phyloP scores from a whole-genome alignment of 2,329 filamentous ascomycete species.

The Penicillium capsulatum region DNA sequence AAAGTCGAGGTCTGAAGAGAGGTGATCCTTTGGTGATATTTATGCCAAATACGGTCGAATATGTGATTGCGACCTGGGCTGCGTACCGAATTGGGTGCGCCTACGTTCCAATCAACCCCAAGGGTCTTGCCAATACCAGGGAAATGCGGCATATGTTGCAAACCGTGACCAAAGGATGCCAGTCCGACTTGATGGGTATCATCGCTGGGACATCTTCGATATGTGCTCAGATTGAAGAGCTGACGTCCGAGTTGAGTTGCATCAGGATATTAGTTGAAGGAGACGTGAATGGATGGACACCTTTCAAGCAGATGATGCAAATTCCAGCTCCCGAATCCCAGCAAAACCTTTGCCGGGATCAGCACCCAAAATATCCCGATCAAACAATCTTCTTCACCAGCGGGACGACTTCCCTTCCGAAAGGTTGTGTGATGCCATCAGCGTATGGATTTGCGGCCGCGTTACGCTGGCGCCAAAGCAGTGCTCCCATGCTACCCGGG shows the following conservation, averaged over 20 bases:
- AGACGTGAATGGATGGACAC: constrained; percentile 2
- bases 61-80: constrained; percentile 16
- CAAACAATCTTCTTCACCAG: constrained; percentile 15
- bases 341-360: not conserved
- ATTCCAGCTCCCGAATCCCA: not conserved
- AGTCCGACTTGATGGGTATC: not conserved
- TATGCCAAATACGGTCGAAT: constrained; percentile 13
- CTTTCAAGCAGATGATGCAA: constrained; percentile 3
- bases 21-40: constrained; percentile 5
- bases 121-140: constrained; percentile 4
- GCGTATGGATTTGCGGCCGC: constrained; percentile 8
- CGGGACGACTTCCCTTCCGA: constrained; percentile 18
- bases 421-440: constrained; percentile 14
- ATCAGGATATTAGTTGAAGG: constrained; percentile 6
- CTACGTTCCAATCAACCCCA: constrained; percentile 15
- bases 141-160: constrained; percentile 7
- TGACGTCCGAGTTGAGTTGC: constrained; percentile 1
- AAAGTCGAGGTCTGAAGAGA: not conserved
- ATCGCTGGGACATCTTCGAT: constrained; percentile 1
- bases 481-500: constrained; percentile 9
- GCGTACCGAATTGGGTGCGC: constrained; percentile 14
- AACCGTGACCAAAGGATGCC: not conserved
- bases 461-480: constrained; percentile 4
- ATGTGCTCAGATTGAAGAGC: constrained; percentile 4
- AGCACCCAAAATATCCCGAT: constrained; percentile 1